These are phyloP conservation scores for Xenoacremonium recifei DNA, from an alignment of 2,329 filamentous ascomycete genomes.

Conservation along the genomic window DNA sequence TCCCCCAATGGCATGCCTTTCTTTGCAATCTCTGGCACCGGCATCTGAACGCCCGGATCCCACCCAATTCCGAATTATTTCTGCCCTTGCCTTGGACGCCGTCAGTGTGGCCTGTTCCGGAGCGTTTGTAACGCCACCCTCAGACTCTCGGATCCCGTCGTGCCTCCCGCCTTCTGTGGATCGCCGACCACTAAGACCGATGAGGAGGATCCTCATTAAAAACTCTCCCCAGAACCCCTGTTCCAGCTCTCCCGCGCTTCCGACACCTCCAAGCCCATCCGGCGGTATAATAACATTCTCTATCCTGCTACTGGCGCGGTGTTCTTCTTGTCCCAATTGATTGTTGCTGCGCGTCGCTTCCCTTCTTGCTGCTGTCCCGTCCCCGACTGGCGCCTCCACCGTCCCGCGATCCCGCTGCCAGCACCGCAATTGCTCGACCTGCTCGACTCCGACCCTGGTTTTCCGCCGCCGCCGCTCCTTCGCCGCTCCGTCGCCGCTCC, in stretches of 20 bases:
- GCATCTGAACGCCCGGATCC: neutral
- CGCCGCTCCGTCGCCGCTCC: slow-evolving; percentile 9
- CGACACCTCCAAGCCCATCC: slow-evolving; percentile 10
- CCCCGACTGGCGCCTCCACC: neutral
- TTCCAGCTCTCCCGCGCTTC: slow-evolving; percentile 14
- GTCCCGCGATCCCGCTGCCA: neutral
- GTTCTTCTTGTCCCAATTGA: neutral
- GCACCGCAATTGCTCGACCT: neutral
- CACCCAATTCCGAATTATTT: neutral
- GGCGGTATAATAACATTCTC: slow-evolving; percentile 2
- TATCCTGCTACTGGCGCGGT: too few species aligned
- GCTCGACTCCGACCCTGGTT: slow-evolving; percentile 11
- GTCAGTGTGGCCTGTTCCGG: slow-evolving; percentile 24
- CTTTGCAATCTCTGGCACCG: neutral
- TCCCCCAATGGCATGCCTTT: neutral
- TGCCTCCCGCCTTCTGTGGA: neutral
- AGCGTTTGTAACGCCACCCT: slow-evolving; percentile 27
- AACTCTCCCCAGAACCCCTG: slow-evolving; percentile 27
- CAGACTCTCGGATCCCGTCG: neutral
- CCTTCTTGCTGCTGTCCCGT: neutral
- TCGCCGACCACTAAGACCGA: slow-evolving; percentile 18
- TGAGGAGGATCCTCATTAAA: slow-evolving; percentile 30
- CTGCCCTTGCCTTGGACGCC: neutral
- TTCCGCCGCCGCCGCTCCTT: slow-evolving; percentile 8
- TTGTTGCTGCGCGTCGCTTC: neutral